These are phyloP conservation scores for Conticribra guillardii DNA, from an alignment of 108 stramenopile species.

Conservation along the genomic window DNA sequence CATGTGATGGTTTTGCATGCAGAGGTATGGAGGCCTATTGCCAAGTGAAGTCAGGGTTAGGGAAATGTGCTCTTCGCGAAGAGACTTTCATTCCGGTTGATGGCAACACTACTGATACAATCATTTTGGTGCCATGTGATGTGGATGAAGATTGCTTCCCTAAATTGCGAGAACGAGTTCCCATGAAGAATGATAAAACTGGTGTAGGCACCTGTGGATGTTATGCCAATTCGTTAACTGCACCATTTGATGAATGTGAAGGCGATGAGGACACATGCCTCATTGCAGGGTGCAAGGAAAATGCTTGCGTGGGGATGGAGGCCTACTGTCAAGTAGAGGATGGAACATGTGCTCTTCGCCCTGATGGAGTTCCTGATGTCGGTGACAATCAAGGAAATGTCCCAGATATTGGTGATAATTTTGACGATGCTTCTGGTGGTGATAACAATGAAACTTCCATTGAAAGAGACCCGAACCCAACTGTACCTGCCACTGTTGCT, in stretches of 20 bases:
- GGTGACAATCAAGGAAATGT: too few species aligned
- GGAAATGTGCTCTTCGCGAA: background rate
- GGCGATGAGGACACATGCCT: conserved; percentile 20
- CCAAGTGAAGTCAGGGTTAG: background rate
- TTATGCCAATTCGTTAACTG: background rate
- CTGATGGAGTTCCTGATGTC: background rate
- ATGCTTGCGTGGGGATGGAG: conserved; percentile 2
- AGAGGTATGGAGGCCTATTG: background rate
- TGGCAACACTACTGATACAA: background rate
- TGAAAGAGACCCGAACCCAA: too few species aligned
- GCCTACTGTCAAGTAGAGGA: conserved; percentile 1
- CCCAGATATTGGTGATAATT: background rate
- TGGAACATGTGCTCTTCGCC: conserved; percentile 5
- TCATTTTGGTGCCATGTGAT: background rate
- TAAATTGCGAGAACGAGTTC: conserved; percentile 13
- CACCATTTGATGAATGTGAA: conserved; percentile 27
- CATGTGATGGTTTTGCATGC: background rate
- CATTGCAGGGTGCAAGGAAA: conserved; percentile 13
- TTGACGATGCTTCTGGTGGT: too few species aligned
- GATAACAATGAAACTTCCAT: too few species aligned
- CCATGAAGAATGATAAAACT: background rate
- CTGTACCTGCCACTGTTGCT: too few species aligned
- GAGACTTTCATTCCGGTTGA: background rate
- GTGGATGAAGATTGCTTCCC: conserved; percentile 10
- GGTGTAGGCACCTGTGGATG: conserved; percentile 19